phyloP scores from a whole-genome alignment of 2,329 filamentous ascomycete genomes.

The Epicoccum nigrum region DNA sequence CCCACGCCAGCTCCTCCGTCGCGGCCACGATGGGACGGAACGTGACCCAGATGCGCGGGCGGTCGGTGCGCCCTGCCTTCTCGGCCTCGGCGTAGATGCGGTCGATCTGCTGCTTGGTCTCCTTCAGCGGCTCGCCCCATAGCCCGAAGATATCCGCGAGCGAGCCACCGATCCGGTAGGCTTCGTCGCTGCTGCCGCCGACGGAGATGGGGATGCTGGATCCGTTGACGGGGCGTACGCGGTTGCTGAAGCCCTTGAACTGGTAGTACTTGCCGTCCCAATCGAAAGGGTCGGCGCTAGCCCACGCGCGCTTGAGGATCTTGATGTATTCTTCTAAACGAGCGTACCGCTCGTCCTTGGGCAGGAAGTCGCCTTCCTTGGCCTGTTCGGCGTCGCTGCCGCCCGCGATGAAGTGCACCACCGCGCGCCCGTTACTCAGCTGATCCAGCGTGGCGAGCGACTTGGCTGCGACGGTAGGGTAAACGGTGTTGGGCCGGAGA shows the following conservation, averaged over 20 bases:
- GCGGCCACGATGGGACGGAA: slow-evolving; percentile 67
- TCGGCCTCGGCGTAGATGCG: slow-evolving; percentile 64
- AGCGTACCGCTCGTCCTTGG: slow-evolving; percentile 63
- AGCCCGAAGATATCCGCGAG: slow-evolving; percentile 68
- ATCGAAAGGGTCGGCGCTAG: slow-evolving; percentile 63
- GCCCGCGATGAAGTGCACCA: slow-evolving; percentile 69
- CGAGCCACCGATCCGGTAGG: slow-evolving; percentile 64
- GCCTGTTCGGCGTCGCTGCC: slow-evolving; percentile 67
- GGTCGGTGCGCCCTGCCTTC: slow-evolving; percentile 62
- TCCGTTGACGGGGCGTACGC: slow-evolving; percentile 60
- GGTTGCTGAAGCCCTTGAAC: slow-evolving; percentile 64
- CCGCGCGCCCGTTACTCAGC: slow-evolving; percentile 62
- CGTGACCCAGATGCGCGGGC: slow-evolving; percentile 67
- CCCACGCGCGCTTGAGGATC: slow-evolving; percentile 65
- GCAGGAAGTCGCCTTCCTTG: slow-evolving; percentile 64
- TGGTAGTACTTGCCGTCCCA: slow-evolving; percentile 66
- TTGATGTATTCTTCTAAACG: slow-evolving; percentile 67
- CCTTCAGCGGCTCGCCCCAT: slow-evolving; percentile 68
- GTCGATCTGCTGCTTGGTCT: slow-evolving; percentile 68
- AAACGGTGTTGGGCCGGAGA: slow-evolving; percentile 66
- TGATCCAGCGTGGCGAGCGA: slow-evolving; percentile 67
- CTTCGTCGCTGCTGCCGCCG: slow-evolving; percentile 64
- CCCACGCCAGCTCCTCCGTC: slow-evolving; percentile 67
- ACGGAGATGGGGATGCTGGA: slow-evolving; percentile 63
- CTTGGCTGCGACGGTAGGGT: slow-evolving; percentile 68